Percentiles rank a stretch among this genome's conserved stretches.
Conservation (phyloP, 148 eudicot genomes). For the Amaranthus cruentus region DNA sequence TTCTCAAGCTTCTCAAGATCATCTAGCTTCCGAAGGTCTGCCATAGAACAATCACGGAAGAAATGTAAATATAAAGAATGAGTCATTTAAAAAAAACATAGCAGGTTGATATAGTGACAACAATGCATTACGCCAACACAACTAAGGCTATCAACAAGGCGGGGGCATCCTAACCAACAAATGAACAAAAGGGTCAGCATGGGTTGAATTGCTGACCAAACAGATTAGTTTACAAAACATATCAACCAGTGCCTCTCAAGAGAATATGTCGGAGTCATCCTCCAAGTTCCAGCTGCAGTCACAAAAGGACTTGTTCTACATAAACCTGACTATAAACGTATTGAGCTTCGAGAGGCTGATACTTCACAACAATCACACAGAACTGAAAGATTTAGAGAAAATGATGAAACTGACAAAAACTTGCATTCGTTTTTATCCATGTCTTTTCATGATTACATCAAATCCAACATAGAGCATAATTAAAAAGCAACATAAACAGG, state of each 20-base stretch:
- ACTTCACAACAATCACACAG: neutral
- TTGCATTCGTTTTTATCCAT: neutral
- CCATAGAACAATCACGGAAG: slow-evolving; percentile 22
- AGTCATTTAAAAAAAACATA: neutral
- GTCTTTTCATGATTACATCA: neutral
- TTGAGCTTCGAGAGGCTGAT: neutral
- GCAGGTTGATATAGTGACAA: neutral
- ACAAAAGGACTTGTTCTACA: no score
- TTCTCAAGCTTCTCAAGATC: slow-evolving; percentile 22
- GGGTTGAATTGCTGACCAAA: neutral
- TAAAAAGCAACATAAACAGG: neutral
- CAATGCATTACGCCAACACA: no score
- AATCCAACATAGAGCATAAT: neutral
- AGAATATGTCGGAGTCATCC: neutral
- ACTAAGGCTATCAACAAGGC: no score
- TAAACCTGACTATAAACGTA: no score
- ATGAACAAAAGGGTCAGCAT: neutral
- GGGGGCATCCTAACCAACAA: no score
- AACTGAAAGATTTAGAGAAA: neutral
- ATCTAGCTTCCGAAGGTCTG: slow-evolving; percentile 29
- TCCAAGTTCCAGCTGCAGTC: no score
- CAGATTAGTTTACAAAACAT: neutral
- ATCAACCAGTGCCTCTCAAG: neutral
- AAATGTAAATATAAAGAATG: slow-evolving; percentile 4
- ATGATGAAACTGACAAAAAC: neutral